phyloP scores from a whole-genome alignment of 768 basidiomycete species.

The Gymnopilus dilepis region DNA sequence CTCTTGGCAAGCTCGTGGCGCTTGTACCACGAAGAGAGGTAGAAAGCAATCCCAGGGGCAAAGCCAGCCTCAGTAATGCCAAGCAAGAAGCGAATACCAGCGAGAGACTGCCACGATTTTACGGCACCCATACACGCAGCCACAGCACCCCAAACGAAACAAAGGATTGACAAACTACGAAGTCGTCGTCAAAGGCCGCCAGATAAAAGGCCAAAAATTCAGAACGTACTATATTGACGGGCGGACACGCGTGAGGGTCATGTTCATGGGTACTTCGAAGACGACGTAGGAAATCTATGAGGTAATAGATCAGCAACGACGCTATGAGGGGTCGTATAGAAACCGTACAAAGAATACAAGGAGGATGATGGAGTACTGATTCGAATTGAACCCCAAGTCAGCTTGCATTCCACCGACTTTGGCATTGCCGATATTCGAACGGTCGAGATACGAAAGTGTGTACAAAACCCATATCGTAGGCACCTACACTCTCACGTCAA shows the following conservation, averaged over 20 bases:
- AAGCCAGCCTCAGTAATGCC: conserved; percentile 5
- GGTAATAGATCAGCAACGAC: background rate
- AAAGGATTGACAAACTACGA: conserved; percentile 3
- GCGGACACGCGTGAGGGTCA: conserved; percentile 7
- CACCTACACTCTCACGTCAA: background rate
- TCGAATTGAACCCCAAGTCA: conserved; percentile 5
- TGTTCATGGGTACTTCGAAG: conserved; percentile 6
- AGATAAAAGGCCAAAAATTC: background rate
- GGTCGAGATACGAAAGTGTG: conserved; percentile 10
- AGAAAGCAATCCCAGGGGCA: conserved; percentile 8
- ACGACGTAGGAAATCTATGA: conserved; percentile 5
- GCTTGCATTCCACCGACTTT: conserved; percentile 7
- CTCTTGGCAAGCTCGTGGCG: conserved; percentile 9
- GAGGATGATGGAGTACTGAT: conserved; percentile 5
- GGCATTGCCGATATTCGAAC: conserved; percentile 9
- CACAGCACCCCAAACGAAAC: conserved; percentile 4
- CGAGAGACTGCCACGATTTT: background rate
- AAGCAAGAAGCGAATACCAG: conserved; percentile 4
- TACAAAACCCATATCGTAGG: conserved; percentile 10
- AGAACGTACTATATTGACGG: conserved; percentile 1
- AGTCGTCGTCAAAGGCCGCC: background rate
- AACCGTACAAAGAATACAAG: conserved; percentile 5
- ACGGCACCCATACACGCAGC: conserved; percentile 3
- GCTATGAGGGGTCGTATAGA: background rate
- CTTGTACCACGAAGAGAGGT: conserved; percentile 9